Evolutionary conservation across 1,284 basidiomycete species (phyloP), one percentile per base, ranked within the genome.

Genomic region (Boletus semigastroideus): DNA sequence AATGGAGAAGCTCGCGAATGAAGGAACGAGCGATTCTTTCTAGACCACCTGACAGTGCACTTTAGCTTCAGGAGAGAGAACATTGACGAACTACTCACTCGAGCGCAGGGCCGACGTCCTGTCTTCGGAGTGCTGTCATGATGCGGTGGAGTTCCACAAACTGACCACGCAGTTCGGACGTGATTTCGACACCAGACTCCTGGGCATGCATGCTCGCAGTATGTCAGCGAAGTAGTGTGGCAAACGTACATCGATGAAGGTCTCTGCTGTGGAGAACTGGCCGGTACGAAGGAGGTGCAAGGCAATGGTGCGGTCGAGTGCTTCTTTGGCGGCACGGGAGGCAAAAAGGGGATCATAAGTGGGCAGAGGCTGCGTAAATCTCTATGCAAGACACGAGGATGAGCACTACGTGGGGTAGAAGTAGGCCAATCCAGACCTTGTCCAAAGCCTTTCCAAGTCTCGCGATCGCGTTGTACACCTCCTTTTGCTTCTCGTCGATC

Each of bases 401-500:
- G 40, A 51, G 40, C 38, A 28, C 12, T 30, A 36, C 9, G 42
- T 25, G 19, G 25, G 19, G 36, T 3, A 36, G 42, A 41, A 27
- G 16, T 22, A 20, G 7, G 48, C 31, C 9, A 47, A 45, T 42
- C 47, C 72, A 42, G 48, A 92, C 94, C 86, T 95, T 97, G 67
- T 97, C 94, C 60, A 96, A 70, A 0, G 84, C 79, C 70, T 94
- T 96, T 28, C 91, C 91, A 34, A 94, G 77, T 58, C 82, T 83
- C 17, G 84, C 81, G 7, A 95, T 72, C 1, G 86, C 83, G 22
- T 78, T 80, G 64, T 94, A 92, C 48, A 93, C 80, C 59, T 92
- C 92, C 70, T 94, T 96, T 74, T 94, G 84, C 2, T 86, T 79
- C 43, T 93, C 90, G 56, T 94, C 92, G 0, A 94, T 76, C 51